Percentiles rank a stretch among this genome's conserved stretches.
These are phyloP conservation scores for Cylindrotheca closterium DNA, from an alignment of 108 stramenopile species.

Conservation along the genomic window DNA sequence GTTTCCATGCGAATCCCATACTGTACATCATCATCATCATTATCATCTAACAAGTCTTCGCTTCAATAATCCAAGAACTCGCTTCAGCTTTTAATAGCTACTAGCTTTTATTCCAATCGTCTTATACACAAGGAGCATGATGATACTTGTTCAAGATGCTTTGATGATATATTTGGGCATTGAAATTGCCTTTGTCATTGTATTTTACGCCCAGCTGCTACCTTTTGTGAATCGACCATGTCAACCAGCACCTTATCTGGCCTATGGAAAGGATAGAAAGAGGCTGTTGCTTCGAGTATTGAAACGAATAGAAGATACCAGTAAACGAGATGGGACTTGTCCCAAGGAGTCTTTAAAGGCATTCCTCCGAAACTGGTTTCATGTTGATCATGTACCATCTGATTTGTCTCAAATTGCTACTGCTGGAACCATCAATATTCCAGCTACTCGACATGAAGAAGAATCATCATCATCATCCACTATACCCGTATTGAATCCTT, in stretches of 20 bases:
- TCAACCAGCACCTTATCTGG: conserved; percentile 24
- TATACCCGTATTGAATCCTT: neutral
- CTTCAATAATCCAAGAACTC: too few relatives aligned
- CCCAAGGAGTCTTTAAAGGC: conserved; percentile 2
- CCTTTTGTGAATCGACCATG: conserved; percentile 28
- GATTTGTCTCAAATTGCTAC: too few relatives aligned
- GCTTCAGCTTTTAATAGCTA: too few relatives aligned
- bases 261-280: conserved; percentile 31
- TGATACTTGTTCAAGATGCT: too few relatives aligned
- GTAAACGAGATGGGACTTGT: conserved; percentile 8
- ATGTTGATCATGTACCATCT: too few relatives aligned
- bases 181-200: conserved; percentile 15
- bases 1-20: too few relatives aligned
- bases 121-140: too few relatives aligned
- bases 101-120: too few relatives aligned
- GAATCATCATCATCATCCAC: conserved; percentile 5
- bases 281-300: conserved; percentile 40
- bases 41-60: too few relatives aligned
- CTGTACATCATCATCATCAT: too few relatives aligned
- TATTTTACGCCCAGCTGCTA: conserved; percentile 25
- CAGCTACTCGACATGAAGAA: too few relatives aligned
- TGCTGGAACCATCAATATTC: too few relatives aligned
- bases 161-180: conserved; percentile 1
- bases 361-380: conserved; percentile 36
- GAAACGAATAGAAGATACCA: conserved; percentile 36